Evolutionary conservation across 495 filamentous ascomycete species (phyloP).

Genomic region (Lasiosphaeriaceae sp.): DNA sequence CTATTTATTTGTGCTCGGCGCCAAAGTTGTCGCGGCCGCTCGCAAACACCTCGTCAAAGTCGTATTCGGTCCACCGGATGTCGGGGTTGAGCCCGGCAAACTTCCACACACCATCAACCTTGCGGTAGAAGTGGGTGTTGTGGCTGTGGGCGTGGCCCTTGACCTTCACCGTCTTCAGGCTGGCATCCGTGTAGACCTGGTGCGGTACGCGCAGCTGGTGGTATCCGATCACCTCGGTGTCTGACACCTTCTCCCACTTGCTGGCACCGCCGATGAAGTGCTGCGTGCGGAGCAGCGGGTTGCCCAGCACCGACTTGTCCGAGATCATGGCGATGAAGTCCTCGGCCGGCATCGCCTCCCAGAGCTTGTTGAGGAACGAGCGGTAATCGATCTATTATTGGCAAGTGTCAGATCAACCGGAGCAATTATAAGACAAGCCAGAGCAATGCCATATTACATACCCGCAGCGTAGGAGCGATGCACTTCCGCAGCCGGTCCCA

Average conservation of each 20-base stretch:
- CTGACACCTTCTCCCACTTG: slow-evolving; percentile 66
- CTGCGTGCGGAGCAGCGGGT: slow-evolving; percentile 68
- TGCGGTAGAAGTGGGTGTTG: slow-evolving; percentile 69
- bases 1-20: slow-evolving; percentile 11
- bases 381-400: slow-evolving; percentile 63
- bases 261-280: slow-evolving; percentile 69
- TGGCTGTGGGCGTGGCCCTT: slow-evolving; percentile 69
- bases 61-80: slow-evolving; percentile 70
- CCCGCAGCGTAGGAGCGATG: slow-evolving; percentile 66
- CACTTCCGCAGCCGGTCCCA: slow-evolving; percentile 67
- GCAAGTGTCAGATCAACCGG: background rate
- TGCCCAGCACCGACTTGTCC: slow-evolving; percentile 62
- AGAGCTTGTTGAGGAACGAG: slow-evolving; percentile 65
- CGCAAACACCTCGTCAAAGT: slow-evolving; percentile 53
- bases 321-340: slow-evolving; percentile 70
- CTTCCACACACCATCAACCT: slow-evolving; percentile 76
- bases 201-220: slow-evolving; percentile 79
- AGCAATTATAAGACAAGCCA: background rate
- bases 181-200: slow-evolving; percentile 55
- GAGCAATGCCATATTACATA: slow-evolving; percentile 26
- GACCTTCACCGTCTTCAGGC: slow-evolving; percentile 45
- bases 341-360: slow-evolving; percentile 68
- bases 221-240: slow-evolving; percentile 64
- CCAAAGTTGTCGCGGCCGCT: slow-evolving; percentile 43
- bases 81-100: slow-evolving; percentile 70